These are phyloP conservation scores for Trametes cubensis DNA, from an alignment of 768 basidiomycete genomes.

Conservation along the genomic window DNA sequence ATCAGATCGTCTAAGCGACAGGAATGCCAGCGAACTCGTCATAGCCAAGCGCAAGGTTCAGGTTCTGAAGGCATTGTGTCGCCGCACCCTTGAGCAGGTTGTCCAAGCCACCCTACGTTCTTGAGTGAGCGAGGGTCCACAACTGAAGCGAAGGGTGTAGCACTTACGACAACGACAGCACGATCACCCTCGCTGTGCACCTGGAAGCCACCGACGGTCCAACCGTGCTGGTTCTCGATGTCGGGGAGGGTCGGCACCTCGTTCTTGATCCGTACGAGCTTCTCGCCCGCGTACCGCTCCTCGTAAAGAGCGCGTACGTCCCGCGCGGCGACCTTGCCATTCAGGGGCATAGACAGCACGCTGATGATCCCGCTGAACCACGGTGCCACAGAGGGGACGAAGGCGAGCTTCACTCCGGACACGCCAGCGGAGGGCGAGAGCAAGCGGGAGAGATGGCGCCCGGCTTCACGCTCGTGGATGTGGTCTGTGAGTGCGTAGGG, in stretches of 20 bases:
- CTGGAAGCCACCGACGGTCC: slow-evolving; percentile 91
- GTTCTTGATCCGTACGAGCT: slow-evolving; percentile 66
- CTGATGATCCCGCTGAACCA: slow-evolving; percentile 98
- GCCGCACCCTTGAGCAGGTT: slow-evolving; percentile 98
- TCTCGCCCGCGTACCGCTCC: slow-evolving; percentile 75
- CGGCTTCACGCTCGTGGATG: slow-evolving; percentile 97
- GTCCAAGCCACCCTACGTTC: slow-evolving; percentile 83
- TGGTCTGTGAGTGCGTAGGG: slow-evolving; percentile 95
- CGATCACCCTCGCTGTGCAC: slow-evolving; percentile 87
- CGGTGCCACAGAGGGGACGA: slow-evolving; percentile 84
- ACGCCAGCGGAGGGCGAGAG: slow-evolving; percentile 32
- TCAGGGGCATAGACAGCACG: slow-evolving; percentile 81
- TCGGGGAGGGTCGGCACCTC: slow-evolving; percentile 75
- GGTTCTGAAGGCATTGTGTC: slow-evolving; percentile 94
- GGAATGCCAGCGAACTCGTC: slow-evolving; percentile 85
- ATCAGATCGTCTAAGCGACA: slow-evolving; percentile 28
- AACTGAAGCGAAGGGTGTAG: background rate
- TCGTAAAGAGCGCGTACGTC: slow-evolving; percentile 77
- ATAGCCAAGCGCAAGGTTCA: slow-evolving; percentile 87
- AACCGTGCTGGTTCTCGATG: slow-evolving; percentile 83
- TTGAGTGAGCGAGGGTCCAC: background rate
- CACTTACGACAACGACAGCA: slow-evolving; percentile 88
- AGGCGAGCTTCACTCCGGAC: slow-evolving; percentile 66
- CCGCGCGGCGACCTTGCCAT: slow-evolving; percentile 61
- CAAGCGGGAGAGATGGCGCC: slow-evolving; percentile 74